Base-by-base conservation (phyloP, 441 rosid genomes). In the Jatropha podagrica region DNA sequence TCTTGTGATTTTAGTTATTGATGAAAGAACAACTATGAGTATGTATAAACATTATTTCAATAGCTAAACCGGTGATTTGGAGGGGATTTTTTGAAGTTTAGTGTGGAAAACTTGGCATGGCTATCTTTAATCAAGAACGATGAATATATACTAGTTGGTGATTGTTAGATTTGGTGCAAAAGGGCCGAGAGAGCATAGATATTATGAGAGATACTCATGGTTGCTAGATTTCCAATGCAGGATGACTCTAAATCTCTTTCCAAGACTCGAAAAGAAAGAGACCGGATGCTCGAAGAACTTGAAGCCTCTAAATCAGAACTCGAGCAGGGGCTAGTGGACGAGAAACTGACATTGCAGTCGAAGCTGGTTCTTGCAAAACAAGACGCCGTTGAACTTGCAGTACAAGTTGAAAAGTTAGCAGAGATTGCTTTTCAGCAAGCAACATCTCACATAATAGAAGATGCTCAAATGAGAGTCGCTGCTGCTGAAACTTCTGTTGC, bases 401-500 rank as follows among this genome's bases (percentile, higher is more conserved):
- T 84, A 26, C 87, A 84, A 77, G 87, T 86, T 64, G 89, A 86
- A 76, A 86, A 79, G 78, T 74, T 86, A 26, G 85, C 89, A 5
- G 87, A 86, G 78, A 81, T 73, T 64, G 83, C 87, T 77, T 84
- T 82, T 75, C 76, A 79, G 67, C 83, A 84, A 75, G 82, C 86
- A 66, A 86, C 87, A 74, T 75, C 83, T 68, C 82, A 79, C 49
- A 72, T 84, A 20, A 72, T 84, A 18, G 80, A 84, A 72, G 82
- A 82, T 79, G 87, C 87, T 38, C 81, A 80, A 58, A 73, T 74
- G 71, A 82, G 86, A 74, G 80, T 86, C 62, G 79, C 77, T 27
- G 85, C 89, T 60, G 89, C 89, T 11, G 87, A 86, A 74, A 84
- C 86, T 68, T 73, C 80, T 58, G 89, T 81, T 70, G 82, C 86